Evolutionary conservation across 495 filamentous ascomycete species (phyloP).

Genomic region (Elasticomyces elasticus): DNA sequence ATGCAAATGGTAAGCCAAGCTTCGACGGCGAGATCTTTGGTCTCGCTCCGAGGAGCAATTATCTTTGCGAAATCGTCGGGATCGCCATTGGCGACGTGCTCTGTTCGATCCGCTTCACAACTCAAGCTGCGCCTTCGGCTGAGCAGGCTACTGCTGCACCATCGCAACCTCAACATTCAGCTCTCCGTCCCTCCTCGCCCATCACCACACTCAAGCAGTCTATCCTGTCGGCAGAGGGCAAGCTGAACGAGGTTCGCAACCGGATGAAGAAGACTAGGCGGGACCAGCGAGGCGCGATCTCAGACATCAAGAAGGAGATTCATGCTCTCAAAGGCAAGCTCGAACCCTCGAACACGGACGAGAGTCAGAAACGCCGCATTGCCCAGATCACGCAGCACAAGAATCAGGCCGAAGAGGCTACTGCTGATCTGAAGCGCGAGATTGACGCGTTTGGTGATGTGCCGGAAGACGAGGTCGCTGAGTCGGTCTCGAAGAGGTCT

Average conservation of each 20-base stretch:
- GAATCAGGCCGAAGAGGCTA: slow-evolving; percentile 72
- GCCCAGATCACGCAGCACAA: slow-evolving; percentile 68
- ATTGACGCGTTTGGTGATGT: slow-evolving; percentile 57
- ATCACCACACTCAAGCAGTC: slow-evolving; percentile 81
- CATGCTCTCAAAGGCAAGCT: slow-evolving; percentile 60
- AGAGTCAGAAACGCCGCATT: slow-evolving; percentile 68
- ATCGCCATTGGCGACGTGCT: slow-evolving; percentile 62
- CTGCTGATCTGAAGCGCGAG: slow-evolving; percentile 49
- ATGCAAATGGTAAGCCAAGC: slow-evolving; percentile 40
- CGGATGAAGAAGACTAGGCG: slow-evolving; percentile 66
- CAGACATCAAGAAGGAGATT: slow-evolving; percentile 66
- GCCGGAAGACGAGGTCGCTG: slow-evolving; percentile 54
- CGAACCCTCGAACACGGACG: slow-evolving; percentile 68
- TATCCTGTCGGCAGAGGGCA: slow-evolving; percentile 67
- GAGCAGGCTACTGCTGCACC: slow-evolving; percentile 49
- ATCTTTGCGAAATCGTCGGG: slow-evolving; percentile 74
- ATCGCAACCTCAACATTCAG: slow-evolving; percentile 53
- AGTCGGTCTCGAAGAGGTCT: slow-evolving; percentile 51
- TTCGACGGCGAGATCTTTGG: slow-evolving; percentile 86
- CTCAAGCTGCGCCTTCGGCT: slow-evolving; percentile 56
- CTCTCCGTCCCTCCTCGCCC: slow-evolving; percentile 59
- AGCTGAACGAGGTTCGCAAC: slow-evolving; percentile 64
- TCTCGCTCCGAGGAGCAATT: slow-evolving; percentile 74
- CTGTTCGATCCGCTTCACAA: slow-evolving; percentile 71
- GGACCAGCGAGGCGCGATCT: slow-evolving; percentile 64